A percentile compares a stretch with the other conserved stretches of the same genome.
phyloP scores from a whole-genome alignment of 306 rosid genomes.

The Glycine tomentella region DNA sequence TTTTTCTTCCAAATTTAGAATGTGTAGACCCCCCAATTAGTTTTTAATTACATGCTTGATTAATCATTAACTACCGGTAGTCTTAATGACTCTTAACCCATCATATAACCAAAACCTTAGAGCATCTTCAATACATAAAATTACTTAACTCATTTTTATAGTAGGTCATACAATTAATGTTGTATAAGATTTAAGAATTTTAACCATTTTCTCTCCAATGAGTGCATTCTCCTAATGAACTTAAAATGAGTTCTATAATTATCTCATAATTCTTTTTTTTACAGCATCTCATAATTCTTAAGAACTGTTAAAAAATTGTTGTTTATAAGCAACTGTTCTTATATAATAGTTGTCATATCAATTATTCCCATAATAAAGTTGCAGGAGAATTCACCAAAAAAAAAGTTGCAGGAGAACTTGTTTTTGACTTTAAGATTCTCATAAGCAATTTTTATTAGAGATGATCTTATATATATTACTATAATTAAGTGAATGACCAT shows the following conservation, averaged over 20 bases:
- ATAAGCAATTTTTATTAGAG: background rate
- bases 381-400: too few relatives aligned
- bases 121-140: too few relatives aligned
- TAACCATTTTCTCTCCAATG: too few relatives aligned
- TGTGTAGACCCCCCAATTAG: background rate
- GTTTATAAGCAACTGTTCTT: too few relatives aligned
- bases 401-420: background rate
- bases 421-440: background rate
- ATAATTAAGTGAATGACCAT: background rate
- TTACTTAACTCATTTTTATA: too few relatives aligned
- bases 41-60: background rate
- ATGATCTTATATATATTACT: too few relatives aligned
- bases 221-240: background rate
- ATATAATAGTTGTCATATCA: background rate
- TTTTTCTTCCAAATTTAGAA: background rate
- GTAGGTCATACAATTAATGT: too few relatives aligned
- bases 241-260: too few relatives aligned
- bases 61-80: background rate
- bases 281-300: too few relatives aligned
- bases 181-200: too few relatives aligned
- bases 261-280: too few relatives aligned
- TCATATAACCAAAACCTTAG: background rate
- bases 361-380: background rate
- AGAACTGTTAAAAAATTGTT: too few relatives aligned
- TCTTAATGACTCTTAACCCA: background rate